Base-by-base conservation (phyloP, 2,329 filamentous ascomycete genomes). In the Alternaria viburni region DNA sequence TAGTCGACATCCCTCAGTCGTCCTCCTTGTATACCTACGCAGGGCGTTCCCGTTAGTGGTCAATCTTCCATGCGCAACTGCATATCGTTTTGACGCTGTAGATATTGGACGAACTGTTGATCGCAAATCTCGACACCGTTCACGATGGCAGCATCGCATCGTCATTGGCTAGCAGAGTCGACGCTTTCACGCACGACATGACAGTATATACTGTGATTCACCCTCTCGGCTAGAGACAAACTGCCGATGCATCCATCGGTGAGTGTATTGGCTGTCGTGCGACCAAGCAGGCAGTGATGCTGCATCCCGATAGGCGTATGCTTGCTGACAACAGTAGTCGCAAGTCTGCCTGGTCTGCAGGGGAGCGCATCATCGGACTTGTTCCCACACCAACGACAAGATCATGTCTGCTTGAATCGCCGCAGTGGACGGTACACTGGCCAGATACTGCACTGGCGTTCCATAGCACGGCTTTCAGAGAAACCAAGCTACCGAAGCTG, bases 341-440 rank as follows among this genome's bases (percentile, higher is more conserved):
- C 15, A 50, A 49, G 17, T 15, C 21, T 21, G 12, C 28, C 25
- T 25, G 32, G 23, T 19, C 41, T 32, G 52, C 36, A 54, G 21
- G 36, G 43, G 57, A 64, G 63, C 56, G 64, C 64, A 58, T 71
- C 64, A 66, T 68, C 57, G 57, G 55, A 44, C 59, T 25, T n/a
- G 8, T 56, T 52, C 64, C 12, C 30, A 54, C 56, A 64, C 52
- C 54, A 61, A 61, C 25, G 36, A 15, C 45, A 49, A 49, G 23
- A 63, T 45, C 58, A 49, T 63, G 51, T 58, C 60, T 28, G 50
- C 64, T 62, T 61, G 21, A 63, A 67, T 61, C 28, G 51, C 56
- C 43, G 57, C 46, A 19, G 50, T 52, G 49, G 28, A 52, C 49
- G 21, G 21, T 6, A 23, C 10, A 23, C 32, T 25, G 26, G 32